phyloP scores from a whole-genome alignment of 148 eudicot species.

The Pharnaceum exiguum region DNA sequence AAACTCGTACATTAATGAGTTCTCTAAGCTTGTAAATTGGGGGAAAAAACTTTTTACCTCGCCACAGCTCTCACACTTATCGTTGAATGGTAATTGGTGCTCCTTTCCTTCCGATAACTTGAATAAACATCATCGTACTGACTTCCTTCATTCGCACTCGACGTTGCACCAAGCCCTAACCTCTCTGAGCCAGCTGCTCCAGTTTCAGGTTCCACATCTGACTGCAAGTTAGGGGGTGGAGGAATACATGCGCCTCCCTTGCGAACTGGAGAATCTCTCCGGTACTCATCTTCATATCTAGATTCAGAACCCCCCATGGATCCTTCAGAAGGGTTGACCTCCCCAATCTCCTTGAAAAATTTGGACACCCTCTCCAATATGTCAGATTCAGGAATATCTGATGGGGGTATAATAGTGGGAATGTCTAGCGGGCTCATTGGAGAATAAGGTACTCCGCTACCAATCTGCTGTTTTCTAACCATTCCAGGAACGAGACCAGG shows the following conservation, averaged over 20 bases:
- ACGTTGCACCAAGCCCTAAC: constrained; percentile 83
- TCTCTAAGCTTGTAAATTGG: too few relatives aligned
- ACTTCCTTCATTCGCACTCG: constrained; percentile 64
- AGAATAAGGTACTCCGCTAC: constrained; percentile 97
- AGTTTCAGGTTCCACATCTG: constrained; percentile 43
- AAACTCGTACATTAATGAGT: too few relatives aligned
- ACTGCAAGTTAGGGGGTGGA: constrained; percentile 76
- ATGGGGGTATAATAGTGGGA: constrained; percentile 83
- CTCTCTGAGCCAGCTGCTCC: constrained; percentile 64
- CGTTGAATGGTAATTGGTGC: constrained; percentile 72
- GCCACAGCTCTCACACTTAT: constrained; percentile 76
- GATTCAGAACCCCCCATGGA: constrained; percentile 61
- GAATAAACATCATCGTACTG: constrained; percentile 94
- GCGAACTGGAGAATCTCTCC: constrained; percentile 65
- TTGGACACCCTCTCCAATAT: constrained; percentile 80
- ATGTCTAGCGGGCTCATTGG: constrained; percentile 97
- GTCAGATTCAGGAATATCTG: constrained; percentile 62
- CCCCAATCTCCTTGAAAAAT: constrained; percentile 89
- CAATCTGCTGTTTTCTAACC: constrained; percentile 90
- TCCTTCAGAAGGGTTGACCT: constrained; percentile 91
- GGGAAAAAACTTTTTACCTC: too few relatives aligned
- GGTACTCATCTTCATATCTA: constrained; percentile 60
- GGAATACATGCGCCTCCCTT: constrained; percentile 98
- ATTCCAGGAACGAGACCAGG: constrained; percentile 97
- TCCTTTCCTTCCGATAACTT: constrained; percentile 84